These are phyloP conservation scores for Penicillium sp. DNA, from an alignment of 2,329 filamentous ascomycete genomes.

Conservation along the genomic window DNA sequence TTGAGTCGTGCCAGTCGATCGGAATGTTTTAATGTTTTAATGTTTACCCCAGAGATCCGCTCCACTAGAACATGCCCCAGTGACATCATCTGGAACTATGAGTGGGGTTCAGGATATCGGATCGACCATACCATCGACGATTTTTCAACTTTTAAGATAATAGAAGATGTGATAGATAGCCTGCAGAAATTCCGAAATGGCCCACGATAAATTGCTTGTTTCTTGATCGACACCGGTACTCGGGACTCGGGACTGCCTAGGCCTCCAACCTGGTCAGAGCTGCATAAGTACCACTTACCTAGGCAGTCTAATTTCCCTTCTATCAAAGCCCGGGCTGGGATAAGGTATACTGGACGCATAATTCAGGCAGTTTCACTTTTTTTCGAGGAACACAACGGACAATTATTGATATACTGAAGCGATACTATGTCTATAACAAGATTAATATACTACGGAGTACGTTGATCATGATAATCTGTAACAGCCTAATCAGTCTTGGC, in stretches of 20 bases:
- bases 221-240: not conserved
- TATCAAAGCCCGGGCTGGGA: too few relatives aligned
- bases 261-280: not conserved
- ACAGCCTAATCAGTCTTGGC: too few relatives aligned
- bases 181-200: not conserved
- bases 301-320: not conserved
- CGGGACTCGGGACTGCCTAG: too few relatives aligned
- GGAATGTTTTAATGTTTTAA: not conserved
- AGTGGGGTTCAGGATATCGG: too few relatives aligned
- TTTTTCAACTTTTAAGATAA: not conserved
- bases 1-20: not conserved
- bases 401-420: too few relatives aligned
- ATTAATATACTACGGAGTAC: too few relatives aligned
- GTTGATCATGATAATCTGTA: too few relatives aligned
- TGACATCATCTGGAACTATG: not conserved
- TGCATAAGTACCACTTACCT: not conserved
- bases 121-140: not conserved
- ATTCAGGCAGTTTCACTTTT: too few relatives aligned
- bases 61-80: not conserved
- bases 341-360: too few relatives aligned
- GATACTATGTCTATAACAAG: too few relatives aligned
- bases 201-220: not conserved
- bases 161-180: not conserved
- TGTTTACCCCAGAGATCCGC: constrained; percentile 6
- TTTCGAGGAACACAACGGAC: too few relatives aligned